These are phyloP conservation scores for Pulicaria dysenterica DNA, from an alignment of 129 eudicot species.

Conservation along the genomic window DNA sequence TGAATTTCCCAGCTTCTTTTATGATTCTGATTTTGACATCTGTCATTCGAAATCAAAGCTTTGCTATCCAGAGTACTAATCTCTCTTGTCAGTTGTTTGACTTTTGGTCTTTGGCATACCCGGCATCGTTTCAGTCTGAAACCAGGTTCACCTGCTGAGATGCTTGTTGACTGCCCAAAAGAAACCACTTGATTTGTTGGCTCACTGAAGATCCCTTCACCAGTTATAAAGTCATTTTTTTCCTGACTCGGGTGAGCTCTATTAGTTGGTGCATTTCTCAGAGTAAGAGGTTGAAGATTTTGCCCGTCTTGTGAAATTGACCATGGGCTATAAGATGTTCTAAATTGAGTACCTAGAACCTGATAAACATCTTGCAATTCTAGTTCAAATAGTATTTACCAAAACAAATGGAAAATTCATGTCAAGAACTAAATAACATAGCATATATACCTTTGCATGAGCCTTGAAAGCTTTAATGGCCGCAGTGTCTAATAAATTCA, in stretches of 20 bases:
- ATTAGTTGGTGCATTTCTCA: conserved; percentile 3
- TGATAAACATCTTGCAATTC: conserved; percentile 20
- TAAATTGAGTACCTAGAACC: conserved; percentile 34
- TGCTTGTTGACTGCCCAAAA: conserved; percentile 26
- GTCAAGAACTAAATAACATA: not conserved
- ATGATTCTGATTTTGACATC: conserved; percentile 25
- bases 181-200: conserved; percentile 23
- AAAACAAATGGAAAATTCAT: not conserved
- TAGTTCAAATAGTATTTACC: not conserved
- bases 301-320: conserved; percentile 28
- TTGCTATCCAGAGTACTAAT: conserved; percentile 8
- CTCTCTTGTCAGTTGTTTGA: conserved; percentile 42
- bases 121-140: conserved; percentile 40
- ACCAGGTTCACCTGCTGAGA: conserved; percentile 27
- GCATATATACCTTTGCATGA: conserved; percentile 43
- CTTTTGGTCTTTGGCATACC: conserved; percentile 37
- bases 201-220: conserved; percentile 11
- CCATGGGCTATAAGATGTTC: conserved; percentile 29
- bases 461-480: conserved; percentile 35
- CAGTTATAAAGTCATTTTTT: conserved; percentile 16
- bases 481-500: conserved; percentile 40
- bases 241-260: conserved; percentile 12
- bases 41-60: conserved; percentile 7
- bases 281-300: conserved; percentile 13
- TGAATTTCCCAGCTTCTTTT: conserved; percentile 34